Percentiles rank a stretch among this genome's conserved stretches.
Conservation (phyloP, 345 rosid genomes). For the Eucalyptus marginata region DNA sequence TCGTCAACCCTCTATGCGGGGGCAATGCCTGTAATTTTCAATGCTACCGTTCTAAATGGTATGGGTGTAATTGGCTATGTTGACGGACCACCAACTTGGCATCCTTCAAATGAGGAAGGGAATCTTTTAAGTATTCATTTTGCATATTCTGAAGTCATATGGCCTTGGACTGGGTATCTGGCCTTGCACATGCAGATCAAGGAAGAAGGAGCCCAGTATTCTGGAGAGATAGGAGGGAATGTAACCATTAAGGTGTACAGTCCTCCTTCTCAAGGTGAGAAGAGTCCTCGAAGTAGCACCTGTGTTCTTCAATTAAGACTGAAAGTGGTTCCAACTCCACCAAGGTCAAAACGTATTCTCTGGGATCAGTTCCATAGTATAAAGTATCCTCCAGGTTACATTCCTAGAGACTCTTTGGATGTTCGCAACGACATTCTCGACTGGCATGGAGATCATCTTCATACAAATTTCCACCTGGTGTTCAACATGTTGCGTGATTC, state of each 20-base stretch:
- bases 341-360: slow-evolving; percentile 73
- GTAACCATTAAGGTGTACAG: slow-evolving; percentile 58
- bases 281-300: slow-evolving; percentile 39
- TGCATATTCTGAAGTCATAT: slow-evolving; percentile 71
- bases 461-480: slow-evolving; percentile 92
- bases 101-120: slow-evolving; percentile 80
- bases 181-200: slow-evolving; percentile 97
- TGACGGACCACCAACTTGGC: slow-evolving; percentile 84
- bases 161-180: slow-evolving; percentile 99
- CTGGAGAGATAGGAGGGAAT: slow-evolving; percentile 84
- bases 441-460: slow-evolving; percentile 99
- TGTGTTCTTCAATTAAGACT: slow-evolving; percentile 76
- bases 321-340: slow-evolving; percentile 83
- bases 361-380: slow-evolving; percentile 99
- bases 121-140: slow-evolving; percentile 76
- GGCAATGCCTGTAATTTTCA: slow-evolving; percentile 92
- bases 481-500: slow-evolving; percentile 89
- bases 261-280: slow-evolving; percentile 77
- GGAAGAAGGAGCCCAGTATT: slow-evolving; percentile 86
- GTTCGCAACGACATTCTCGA: slow-evolving; percentile 97
- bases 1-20: slow-evolving; percentile 95
- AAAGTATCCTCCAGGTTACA: slow-evolving; percentile 98
- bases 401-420: slow-evolving; percentile 97
- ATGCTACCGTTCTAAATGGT: slow-evolving; percentile 86
- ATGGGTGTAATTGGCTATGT: slow-evolving; percentile 92